phyloP scores from a whole-genome alignment of 2,329 filamentous ascomycete genomes.

The Diaporthe capsici region DNA sequence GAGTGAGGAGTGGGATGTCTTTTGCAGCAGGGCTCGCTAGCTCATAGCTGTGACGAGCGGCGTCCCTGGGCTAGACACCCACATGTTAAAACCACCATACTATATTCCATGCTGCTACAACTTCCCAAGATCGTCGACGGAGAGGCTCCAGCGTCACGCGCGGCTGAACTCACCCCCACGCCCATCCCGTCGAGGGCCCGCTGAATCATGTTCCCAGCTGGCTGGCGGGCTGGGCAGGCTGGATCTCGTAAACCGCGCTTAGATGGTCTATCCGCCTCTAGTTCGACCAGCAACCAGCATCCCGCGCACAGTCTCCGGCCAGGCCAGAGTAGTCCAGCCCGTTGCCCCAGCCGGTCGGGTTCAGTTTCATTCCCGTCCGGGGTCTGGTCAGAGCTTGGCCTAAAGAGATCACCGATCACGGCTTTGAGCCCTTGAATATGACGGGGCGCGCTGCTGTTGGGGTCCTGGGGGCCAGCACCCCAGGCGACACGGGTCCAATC shows the following conservation, averaged over 20 bases:
- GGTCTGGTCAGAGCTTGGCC: slow-evolving; percentile 31
- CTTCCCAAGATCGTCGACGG: background rate
- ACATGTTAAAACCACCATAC: background rate
- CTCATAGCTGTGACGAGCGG: slow-evolving; percentile 3
- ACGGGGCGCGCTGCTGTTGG: background rate
- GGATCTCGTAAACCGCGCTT: slow-evolving; percentile 30
- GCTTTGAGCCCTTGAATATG: slow-evolving; percentile 2
- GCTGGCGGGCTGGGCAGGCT: background rate
- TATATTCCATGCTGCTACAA: slow-evolving; percentile 17
- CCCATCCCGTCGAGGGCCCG: slow-evolving; percentile 16
- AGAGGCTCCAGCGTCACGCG: slow-evolving; percentile 28
- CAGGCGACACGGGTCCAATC: slow-evolving; percentile 1
- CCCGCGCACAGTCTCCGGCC: slow-evolving; percentile 8
- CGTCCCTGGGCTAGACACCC: background rate
- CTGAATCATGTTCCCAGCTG: slow-evolving; percentile 27
- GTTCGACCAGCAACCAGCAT: slow-evolving; percentile 24
- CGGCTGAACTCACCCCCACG: slow-evolving; percentile 37
- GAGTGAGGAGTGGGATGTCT: slow-evolving; percentile 11
- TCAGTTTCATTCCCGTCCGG: slow-evolving; percentile 20
- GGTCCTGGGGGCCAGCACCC: slow-evolving; percentile 1
- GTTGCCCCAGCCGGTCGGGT: slow-evolving; percentile 34
- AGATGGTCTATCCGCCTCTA: slow-evolving; percentile 40
- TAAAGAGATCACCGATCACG: slow-evolving; percentile 29
- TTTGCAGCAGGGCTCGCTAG: slow-evolving; percentile 23
- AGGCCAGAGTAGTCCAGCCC: slow-evolving; percentile 15